phyloP scores from a whole-genome alignment of 2,329 filamentous ascomycete species.

The Tothia fuscella region DNA sequence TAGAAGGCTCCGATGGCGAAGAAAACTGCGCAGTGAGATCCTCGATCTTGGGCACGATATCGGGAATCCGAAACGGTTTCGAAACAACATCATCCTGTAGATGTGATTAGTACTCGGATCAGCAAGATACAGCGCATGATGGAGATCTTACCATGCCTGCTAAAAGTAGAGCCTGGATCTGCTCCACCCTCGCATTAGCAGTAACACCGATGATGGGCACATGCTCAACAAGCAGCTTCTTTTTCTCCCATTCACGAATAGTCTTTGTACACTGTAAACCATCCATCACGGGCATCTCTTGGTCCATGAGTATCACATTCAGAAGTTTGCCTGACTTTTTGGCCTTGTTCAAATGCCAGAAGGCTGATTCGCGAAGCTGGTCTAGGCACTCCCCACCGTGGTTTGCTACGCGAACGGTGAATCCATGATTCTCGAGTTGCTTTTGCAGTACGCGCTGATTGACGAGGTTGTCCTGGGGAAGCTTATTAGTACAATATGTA shows the following conservation, averaged over 20 bases:
- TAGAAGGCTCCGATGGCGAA: not conserved
- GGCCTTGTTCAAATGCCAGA: conserved; percentile 23
- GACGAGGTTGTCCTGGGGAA: conserved; percentile 32
- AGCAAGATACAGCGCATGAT: not conserved
- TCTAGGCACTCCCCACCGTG: conserved; percentile 39
- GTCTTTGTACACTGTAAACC: conserved; percentile 25
- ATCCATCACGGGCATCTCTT: conserved; percentile 33
- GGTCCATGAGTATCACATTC: conserved; percentile 21
- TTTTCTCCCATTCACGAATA: conserved; percentile 26
- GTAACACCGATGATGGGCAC: conserved; percentile 31
- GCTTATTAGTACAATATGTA: not conserved
- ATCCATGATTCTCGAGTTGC: conserved; percentile 37
- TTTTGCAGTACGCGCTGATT: conserved; percentile 38
- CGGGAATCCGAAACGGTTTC: conserved; percentile 39
- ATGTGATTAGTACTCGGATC: not conserved
- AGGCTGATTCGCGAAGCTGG: conserved; percentile 29
- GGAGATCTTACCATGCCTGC: conserved; percentile 24
- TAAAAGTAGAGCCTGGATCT: conserved; percentile 26
- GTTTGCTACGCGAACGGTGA: conserved; percentile 35
- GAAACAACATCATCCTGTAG: conserved; percentile 36
- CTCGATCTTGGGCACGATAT: conserved; percentile 39
- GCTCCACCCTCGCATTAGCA: conserved; percentile 28
- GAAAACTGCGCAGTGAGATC: conserved; percentile 22
- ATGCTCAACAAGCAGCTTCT: conserved; percentile 22
- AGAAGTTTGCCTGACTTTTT: conserved; percentile 10